Evolutionary conservation across 371 early-diverging fungal genomes (phyloP), one percentile per base, ranked within the genome.

Genomic region (Circinella minor): DNA sequence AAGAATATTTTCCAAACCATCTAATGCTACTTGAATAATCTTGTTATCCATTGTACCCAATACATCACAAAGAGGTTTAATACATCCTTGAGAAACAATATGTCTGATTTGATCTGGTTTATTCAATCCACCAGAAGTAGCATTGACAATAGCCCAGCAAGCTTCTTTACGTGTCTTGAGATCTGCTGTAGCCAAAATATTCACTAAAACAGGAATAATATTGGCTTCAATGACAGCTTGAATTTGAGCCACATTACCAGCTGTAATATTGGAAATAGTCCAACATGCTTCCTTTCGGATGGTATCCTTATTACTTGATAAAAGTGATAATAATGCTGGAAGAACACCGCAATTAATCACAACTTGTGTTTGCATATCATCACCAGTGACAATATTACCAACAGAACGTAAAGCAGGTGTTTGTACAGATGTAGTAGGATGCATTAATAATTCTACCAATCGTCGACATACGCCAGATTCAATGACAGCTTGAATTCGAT

Each of bases 261-360:
- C 99, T 38, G 99, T 98, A 78, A 99, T 96, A 86, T 99, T 99
- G 36, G 99, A 99, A 65, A 99, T 91, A 13, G 99, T 97, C 99
- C 99, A 99, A 88, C 99, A 99, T 38, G 99, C 96, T 83, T 99
- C 99, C 86, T 99, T 99, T 73, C 96, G 91, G 64, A 99, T 95
- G 49, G 92, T 92, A 62, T 98, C 96, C 80, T 95, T 94, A 60
- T 95, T 94, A 74, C 92, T 92, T 69, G 85, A 85, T 17, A 98
- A 86, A 47, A 98, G 88, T 15, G 85, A 77, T 18, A 88, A 81
- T 39, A 99, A 86, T 18, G 96, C 92, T 27, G 83, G 76, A 36
- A 99, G 82, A 11, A 91, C 93, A 14, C 95, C 96, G 74, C 91
- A 92, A 84, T 95, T 93, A 71, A 99, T 89, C 36, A 99, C 86